Conservation (phyloP, 2,329 filamentous ascomycete genomes). For the Amauroascus niger region DNA sequence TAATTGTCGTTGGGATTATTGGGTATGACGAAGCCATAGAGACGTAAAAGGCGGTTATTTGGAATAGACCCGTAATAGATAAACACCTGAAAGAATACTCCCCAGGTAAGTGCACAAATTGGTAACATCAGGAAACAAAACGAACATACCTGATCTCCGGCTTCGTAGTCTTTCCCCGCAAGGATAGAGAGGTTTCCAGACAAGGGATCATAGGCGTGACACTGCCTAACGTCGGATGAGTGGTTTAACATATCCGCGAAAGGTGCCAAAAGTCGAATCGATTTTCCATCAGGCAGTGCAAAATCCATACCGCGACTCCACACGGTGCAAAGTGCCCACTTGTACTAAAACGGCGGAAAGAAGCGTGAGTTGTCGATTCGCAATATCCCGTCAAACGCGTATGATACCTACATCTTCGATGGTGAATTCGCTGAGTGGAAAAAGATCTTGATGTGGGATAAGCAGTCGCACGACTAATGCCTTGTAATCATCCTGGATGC, state of each 20-base stretch:
- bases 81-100: constrained; percentile 23
- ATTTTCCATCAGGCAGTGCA: constrained; percentile 19
- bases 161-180: constrained; percentile 25
- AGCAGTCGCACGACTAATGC: constrained; percentile 23
- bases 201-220: constrained; percentile 28
- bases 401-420: constrained; percentile 28
- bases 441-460: constrained; percentile 26
- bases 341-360: constrained; percentile 26
- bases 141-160: constrained; percentile 25
- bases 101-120: constrained; percentile 17
- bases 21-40: constrained; percentile 33
- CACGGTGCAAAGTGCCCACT: constrained; percentile 28
- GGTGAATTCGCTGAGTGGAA: constrained; percentile 27
- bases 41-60: constrained; percentile 31
- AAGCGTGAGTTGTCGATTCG: constrained; percentile 17
- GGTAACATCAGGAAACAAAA: constrained; percentile 16
- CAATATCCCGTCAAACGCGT: constrained; percentile 18
- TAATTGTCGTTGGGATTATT: constrained; percentile 32
- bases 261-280: constrained; percentile 25
- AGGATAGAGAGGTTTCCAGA: constrained; percentile 28
- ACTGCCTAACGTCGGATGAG: constrained; percentile 28
- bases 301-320: constrained; percentile 32
- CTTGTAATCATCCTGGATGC: constrained; percentile 27
- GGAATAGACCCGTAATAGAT: constrained; percentile 29
- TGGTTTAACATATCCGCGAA: constrained; percentile 35